Conservation (phyloP, 306 rosid species). For the Calophaca sinica region DNA sequence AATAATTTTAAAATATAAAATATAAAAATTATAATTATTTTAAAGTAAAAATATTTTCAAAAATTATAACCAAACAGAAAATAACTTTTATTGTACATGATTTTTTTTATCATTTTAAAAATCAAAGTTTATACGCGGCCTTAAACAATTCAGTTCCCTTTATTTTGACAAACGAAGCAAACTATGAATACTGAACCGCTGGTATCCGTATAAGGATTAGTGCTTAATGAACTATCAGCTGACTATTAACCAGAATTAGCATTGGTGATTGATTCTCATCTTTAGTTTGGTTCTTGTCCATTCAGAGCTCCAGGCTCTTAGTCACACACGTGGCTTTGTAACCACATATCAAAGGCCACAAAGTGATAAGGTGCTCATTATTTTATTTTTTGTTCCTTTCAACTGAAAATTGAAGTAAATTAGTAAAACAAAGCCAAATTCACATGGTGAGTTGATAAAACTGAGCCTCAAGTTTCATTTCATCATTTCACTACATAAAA, state of each 20-base stretch:
- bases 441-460: neutral
- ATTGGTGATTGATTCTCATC: neutral
- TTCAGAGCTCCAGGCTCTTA: constrained; percentile 2
- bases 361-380: constrained; percentile 28
- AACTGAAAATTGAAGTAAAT: neutral
- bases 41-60: no score
- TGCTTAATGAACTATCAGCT: neutral
- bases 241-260: neutral
- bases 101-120: no score
- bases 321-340: constrained; percentile 29
- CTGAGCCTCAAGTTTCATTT: constrained; percentile 37
- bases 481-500: neutral
- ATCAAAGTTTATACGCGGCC: no score
- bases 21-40: no score
- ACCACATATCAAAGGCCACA: neutral
- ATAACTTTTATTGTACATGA: no score
- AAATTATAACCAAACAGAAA: no score
- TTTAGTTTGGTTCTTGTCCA: constrained; percentile 12
- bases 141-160: no score
- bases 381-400: neutral
- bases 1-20: no score
- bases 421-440: neutral
- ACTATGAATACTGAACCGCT: neutral
- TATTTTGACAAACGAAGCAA: no score
- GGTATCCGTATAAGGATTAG: neutral